Conservation (phyloP, 805 yeast species). For the Ogataea polymorpha region DNA sequence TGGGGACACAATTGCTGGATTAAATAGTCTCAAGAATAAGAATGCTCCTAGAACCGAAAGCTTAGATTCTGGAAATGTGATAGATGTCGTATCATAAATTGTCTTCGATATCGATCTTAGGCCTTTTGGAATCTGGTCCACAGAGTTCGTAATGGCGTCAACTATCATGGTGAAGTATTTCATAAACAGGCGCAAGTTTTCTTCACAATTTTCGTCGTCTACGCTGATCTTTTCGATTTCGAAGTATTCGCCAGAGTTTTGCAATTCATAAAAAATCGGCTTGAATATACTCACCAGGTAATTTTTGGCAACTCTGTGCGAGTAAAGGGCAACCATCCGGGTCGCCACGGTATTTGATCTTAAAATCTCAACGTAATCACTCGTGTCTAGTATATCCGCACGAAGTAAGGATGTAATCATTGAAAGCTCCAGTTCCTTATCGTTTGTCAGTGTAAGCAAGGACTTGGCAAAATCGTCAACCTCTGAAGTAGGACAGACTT, state of each 20-base stretch:
- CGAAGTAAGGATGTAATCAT: constrained; percentile 54
- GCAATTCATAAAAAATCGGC: constrained; percentile 55
- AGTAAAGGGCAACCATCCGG: constrained; percentile 66
- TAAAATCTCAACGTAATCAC: constrained; percentile 67
- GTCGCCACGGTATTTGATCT: constrained; percentile 84
- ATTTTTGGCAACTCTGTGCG: constrained; percentile 60
- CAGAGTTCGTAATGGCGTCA: constrained; percentile 54
- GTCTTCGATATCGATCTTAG: constrained; percentile 68
- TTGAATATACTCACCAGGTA: constrained; percentile 53
- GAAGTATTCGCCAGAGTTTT: constrained; percentile 47
- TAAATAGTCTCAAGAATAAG: constrained; percentile 72
- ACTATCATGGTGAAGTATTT: constrained; percentile 55
- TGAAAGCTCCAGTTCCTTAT: constrained; percentile 35
- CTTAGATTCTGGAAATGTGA: constrained; percentile 65
- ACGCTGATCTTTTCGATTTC: constrained; percentile 56
- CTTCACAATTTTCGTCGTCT: constrained; percentile 36
- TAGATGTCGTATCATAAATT: constrained; percentile 53
- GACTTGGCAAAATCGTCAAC: constrained; percentile 70
- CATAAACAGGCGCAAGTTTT: constrained; percentile 49
- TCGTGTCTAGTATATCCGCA: constrained; percentile 59
- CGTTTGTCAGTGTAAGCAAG: constrained; percentile 51
- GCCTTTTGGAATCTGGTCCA: constrained; percentile 62
- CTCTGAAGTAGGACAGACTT: constrained; percentile 63
- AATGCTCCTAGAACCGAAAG: constrained; percentile 81
- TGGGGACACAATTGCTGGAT: constrained; percentile 91